phyloP scores from a whole-genome alignment of 169 alveolate genomes.

The Eimeria maxima region DNA sequence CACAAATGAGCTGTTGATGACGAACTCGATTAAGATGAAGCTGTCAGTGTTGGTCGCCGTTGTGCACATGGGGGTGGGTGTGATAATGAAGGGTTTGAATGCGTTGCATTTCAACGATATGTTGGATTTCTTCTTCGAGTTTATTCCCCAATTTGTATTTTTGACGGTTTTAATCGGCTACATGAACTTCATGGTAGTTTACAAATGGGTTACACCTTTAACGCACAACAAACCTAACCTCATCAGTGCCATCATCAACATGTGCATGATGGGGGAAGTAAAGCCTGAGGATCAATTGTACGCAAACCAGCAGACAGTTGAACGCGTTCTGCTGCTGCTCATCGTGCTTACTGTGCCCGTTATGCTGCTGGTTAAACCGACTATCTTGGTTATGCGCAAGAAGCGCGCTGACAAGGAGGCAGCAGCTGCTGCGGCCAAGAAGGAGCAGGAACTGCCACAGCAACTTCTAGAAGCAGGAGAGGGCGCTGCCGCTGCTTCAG shows the following conservation, averaged over 20 bases:
- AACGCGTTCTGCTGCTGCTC: conserved; percentile 90
- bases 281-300: conserved; percentile 86
- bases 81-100: conserved; percentile 94
- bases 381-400: conserved; percentile 77
- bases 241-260: conserved; percentile 97
- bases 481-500: not conserved
- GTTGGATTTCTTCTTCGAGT: conserved; percentile 97
- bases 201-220: conserved; percentile 96
- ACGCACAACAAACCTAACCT: conserved; percentile 96
- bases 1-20: conserved; percentile 96
- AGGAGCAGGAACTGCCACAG: not conserved
- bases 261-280: conserved; percentile 93
- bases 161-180: conserved; percentile 97
- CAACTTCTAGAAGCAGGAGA: not conserved
- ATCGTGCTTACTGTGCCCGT: conserved; percentile 95
- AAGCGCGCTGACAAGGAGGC: not conserved
- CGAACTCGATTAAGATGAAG: conserved; percentile 99
- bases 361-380: conserved; percentile 98
- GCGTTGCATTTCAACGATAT: conserved; percentile 93
- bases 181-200: conserved; percentile 96
- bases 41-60: conserved; percentile 94
- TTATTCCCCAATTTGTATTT: conserved; percentile 98
- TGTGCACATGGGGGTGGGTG: conserved; percentile 95
- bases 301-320: conserved; percentile 88
- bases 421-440: not conserved